phyloP scores from a whole-genome alignment of 805 yeast species.

The Saturnispora saitoi region DNA sequence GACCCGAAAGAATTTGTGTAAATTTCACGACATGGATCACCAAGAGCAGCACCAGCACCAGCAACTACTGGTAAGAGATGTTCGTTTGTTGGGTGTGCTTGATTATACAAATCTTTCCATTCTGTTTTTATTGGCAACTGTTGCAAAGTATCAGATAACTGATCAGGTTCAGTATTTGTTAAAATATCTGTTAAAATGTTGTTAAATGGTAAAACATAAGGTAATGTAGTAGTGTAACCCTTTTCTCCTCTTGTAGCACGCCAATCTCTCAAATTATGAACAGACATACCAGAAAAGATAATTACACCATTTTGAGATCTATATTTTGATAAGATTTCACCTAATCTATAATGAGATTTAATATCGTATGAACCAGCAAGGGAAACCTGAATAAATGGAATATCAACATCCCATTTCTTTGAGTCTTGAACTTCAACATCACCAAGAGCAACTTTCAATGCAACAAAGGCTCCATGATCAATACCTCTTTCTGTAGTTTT shows the following conservation, averaged over 20 bases:
- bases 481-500: constrained; percentile 50
- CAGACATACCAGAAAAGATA: constrained; percentile 70
- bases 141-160: constrained; percentile 32
- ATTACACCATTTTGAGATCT: constrained; percentile 46
- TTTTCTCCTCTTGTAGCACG: constrained; percentile 21
- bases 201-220: constrained; percentile 50
- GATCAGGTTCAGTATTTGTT: constrained; percentile 19
- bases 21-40: constrained; percentile 35
- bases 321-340: constrained; percentile 42
- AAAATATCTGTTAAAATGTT: constrained; percentile 35
- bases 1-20: constrained; percentile 38
- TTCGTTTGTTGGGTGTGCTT: constrained; percentile 71
- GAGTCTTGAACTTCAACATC: constrained; percentile 28
- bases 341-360: constrained; percentile 42
- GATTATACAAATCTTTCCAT: constrained; percentile 27
- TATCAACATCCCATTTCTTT: constrained; percentile 36
- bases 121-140: constrained; percentile 22
- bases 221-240: constrained; percentile 20
- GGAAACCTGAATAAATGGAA: constrained; percentile 45
- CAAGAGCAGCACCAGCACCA: constrained; percentile 46
- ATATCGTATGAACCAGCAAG: constrained; percentile 36
- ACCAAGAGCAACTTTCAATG: constrained; percentile 62
- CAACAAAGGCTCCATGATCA: constrained; percentile 83
- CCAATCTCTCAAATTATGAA: constrained; percentile 60
- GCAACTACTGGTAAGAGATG: constrained; percentile 64